These are phyloP conservation scores for Populus simonii DNA, from an alignment of 345 rosid genomes.

Conservation along the genomic window DNA sequence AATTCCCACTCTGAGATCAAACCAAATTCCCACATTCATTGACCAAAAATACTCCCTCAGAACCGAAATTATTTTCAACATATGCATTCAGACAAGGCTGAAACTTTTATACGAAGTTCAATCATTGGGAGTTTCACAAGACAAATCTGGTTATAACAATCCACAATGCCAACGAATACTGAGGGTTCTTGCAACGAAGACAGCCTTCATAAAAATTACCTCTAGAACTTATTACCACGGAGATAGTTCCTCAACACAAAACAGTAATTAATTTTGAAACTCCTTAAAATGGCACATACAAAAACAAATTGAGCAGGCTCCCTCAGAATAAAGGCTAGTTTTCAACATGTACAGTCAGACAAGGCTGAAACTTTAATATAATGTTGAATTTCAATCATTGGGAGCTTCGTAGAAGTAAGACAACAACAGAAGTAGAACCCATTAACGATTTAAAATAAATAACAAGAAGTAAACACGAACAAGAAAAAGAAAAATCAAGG, in stretches of 20 bases:
- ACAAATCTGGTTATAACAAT: neutral
- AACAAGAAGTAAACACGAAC: neutral
- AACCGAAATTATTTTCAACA: constrained; percentile 2
- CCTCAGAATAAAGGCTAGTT: neutral
- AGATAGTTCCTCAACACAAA: no score
- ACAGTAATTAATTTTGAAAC: no score
- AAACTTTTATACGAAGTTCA: constrained; percentile 13
- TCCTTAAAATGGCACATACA: no score
- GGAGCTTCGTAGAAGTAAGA: neutral
- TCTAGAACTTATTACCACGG: no score
- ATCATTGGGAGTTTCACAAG: constrained; percentile 12
- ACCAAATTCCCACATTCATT: neutral
- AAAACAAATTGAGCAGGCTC: neutral
- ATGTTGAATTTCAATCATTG: neutral
- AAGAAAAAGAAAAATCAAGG: no score
- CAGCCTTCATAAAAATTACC: no score
- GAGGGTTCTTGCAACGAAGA: no score
- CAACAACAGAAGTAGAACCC: neutral
- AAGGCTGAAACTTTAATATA: constrained; percentile 1
- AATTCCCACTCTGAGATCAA: neutral
- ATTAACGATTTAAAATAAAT: neutral
- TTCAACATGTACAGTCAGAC: neutral
- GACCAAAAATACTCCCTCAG: constrained; percentile 13
- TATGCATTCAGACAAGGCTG: constrained; percentile 23
- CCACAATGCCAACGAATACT: no score